Conservation (phyloP, 2,329 filamentous ascomycete species). For the Xylaria sp. region DNA sequence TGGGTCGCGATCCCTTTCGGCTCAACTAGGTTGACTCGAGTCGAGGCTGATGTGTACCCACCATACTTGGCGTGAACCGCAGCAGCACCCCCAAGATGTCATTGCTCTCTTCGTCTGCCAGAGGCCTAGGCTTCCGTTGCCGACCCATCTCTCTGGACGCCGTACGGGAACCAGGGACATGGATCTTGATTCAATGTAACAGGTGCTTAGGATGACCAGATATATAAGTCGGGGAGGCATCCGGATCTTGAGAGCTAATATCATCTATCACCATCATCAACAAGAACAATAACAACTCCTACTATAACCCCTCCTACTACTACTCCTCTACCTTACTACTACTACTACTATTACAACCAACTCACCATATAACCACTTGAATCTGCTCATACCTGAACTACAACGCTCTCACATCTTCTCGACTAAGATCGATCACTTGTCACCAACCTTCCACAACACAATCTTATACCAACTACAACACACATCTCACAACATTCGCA, state of each 20-base stretch:
- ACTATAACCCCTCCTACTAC: not conserved
- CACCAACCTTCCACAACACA: slow-evolving; percentile 8
- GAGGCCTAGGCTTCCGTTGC: slow-evolving; percentile 25
- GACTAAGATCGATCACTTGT: slow-evolving; percentile 11
- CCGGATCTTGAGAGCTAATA: slow-evolving; percentile 17
- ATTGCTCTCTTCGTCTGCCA: slow-evolving; percentile 7
- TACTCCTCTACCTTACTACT: not conserved
- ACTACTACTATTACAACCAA: not conserved
- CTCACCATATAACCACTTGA: slow-evolving; percentile 6
- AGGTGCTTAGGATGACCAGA: slow-evolving; percentile 15
- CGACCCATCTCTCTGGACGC: slow-evolving; percentile 17
- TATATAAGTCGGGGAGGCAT: slow-evolving; percentile 28
- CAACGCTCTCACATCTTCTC: not conserved
- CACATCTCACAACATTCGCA: slow-evolving; percentile 35
- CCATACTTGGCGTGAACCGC: slow-evolving; percentile 24
- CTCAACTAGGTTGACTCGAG: slow-evolving; percentile 15
- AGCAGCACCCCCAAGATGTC: slow-evolving; percentile 17
- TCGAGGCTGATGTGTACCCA: slow-evolving; percentile 30
- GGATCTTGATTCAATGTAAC: slow-evolving; percentile 15
- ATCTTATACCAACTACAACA: slow-evolving; percentile 10
- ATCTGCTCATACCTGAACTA: slow-evolving; percentile 3
- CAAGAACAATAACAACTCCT: slow-evolving; percentile 18
- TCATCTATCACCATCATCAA: slow-evolving; percentile 37
- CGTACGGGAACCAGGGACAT: slow-evolving; percentile 10
- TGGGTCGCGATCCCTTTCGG: slow-evolving; percentile 20